Evolutionary conservation across 177 flowering plant genomes (phyloP), one percentile per base, ranked within the genome.

Genomic region (Telopea speciosissima): DNA sequence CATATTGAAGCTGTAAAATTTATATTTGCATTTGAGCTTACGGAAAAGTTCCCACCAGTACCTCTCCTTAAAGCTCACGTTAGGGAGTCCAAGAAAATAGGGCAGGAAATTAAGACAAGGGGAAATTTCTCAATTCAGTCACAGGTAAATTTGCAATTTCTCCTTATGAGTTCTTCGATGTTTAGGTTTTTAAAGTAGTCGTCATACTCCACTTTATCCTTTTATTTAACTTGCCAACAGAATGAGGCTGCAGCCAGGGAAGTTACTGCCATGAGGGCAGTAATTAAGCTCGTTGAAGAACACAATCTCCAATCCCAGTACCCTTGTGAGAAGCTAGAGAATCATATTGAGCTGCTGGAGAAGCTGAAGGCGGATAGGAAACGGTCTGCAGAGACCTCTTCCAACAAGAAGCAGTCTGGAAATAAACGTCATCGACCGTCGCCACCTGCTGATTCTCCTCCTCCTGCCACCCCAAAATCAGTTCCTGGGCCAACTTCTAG

Each of bases 11-110:
- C 91, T 62, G 82, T 84, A 73, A 88, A 82, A 76, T 88, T 82
- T 70, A 72, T 81, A 42, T 85, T 72, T 69, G 90, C 87, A 68
- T 86, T 88, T 78, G 72, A 75, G 70, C 71, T 91, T 67, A 74
- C 78, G 36, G 85, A 84, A 44, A 80, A 84, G 80, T 87, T 86
- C 68, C 89, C 89, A 22, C 92, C 90, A 24, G 88, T 89, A n/a
- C 83, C 89, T 40, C 73, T 89, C n/a, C 69, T 89, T 70, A 77
- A 83, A 73, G 75, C 70, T 31, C 78, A 83, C 64, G 65, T 85
- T 64, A 72, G 75, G 66, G 85, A 81, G 33, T 56, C 82, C 70
- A 84, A 82, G 79, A 78, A 80, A 69, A 28, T 64, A 70, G 85
- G 85, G 59, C 67, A 80, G 59, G 80, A 82, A 68, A 65, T 85